Base-by-base conservation (phyloP, 176 grass and related monocot species). In the Oryza australiensis region DNA sequence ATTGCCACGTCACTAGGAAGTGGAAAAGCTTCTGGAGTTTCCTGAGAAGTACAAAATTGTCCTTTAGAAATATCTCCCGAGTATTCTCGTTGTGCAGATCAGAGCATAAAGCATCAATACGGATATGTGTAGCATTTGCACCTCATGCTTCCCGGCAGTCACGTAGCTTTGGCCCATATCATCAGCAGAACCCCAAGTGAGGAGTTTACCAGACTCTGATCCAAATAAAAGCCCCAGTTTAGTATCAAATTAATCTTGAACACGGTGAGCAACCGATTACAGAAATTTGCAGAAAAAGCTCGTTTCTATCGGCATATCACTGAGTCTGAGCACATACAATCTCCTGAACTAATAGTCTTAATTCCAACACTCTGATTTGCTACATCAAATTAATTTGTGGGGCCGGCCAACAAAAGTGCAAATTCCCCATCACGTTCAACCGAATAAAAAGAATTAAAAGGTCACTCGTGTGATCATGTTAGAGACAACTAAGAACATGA, bases 101-200 rank as follows among this genome's bases (percentile, higher is more conserved):
- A 82, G 66, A 82, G 82, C 29, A 84, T 82, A 70, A 30, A 83
- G 24, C 49, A 84, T 55, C 48, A 75, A 62, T 57, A 55, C 2
- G 16, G 43, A 46, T 15, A 5, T 13, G 43, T 8, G 53, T 26
- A 48, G 5, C 29, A 55, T 15, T 68, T 76, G 59, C 87, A 99
- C 97, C 97, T 96, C 97, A 27, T 99, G 97, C 69, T 96, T 99
- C 68, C 97, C 97, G 66, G 97, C 85, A 68, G 97, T 96, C 64
- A 99, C 85, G 76, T 96, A 99, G 77, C 97, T 99, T 88, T 93
- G 93, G 30, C 97, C 97, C 97, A 99, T 94, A 48, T 99, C 97
- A 85, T 96, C 97, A 37, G 86, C 81, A 42, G 97, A 94, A 79
- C 97, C 97, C 97, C 97, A 99, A 32, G 97, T 99, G 71, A 92